A percentile compares a stretch with the other conserved stretches of the same genome.
Evolutionary conservation across 495 filamentous ascomycete genomes (phyloP).

Genomic region (Penicillium maclennaniae): DNA sequence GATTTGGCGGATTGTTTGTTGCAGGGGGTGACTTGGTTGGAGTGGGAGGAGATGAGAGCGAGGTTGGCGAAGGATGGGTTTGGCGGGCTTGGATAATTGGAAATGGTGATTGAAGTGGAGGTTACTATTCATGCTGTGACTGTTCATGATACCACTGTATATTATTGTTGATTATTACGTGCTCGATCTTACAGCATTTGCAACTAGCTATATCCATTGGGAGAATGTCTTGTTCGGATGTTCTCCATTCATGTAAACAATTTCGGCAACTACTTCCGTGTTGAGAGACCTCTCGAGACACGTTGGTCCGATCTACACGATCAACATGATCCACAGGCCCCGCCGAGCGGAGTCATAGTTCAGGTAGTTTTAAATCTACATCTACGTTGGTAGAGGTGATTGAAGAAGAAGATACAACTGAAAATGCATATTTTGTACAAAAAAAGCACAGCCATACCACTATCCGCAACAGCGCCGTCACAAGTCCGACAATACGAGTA

Average conservation of each 20-base stretch:
- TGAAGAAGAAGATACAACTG: neutral
- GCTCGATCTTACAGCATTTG: no score
- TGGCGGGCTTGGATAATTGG: conserved; percentile 6
- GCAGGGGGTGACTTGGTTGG: conserved; percentile 80
- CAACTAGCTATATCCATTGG: no score
- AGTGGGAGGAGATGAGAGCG: conserved; percentile 72
- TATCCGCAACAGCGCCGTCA: neutral
- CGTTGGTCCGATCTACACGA: neutral
- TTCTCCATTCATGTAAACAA: no score
- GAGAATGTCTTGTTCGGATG: no score
- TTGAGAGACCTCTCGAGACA: neutral
- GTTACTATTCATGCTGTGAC: neutral
- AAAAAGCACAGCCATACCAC: neutral
- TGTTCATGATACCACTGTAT: neutral
- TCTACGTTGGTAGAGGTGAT: neutral
- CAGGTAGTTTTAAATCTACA: neutral
- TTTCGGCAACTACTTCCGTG: neutral
- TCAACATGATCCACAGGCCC: conserved; percentile 3
- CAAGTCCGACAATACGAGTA: neutral
- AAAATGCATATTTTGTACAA: neutral
- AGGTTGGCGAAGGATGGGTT: conserved; percentile 35
- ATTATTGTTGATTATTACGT: neutral
- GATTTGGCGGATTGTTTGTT: conserved; percentile 87
- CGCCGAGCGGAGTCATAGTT: neutral
- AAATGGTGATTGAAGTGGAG: neutral